A percentile compares a stretch with the other conserved stretches of the same genome.
Conservation (phyloP, 768 basidiomycete genomes). For the Psilocybe cubensis region DNA sequence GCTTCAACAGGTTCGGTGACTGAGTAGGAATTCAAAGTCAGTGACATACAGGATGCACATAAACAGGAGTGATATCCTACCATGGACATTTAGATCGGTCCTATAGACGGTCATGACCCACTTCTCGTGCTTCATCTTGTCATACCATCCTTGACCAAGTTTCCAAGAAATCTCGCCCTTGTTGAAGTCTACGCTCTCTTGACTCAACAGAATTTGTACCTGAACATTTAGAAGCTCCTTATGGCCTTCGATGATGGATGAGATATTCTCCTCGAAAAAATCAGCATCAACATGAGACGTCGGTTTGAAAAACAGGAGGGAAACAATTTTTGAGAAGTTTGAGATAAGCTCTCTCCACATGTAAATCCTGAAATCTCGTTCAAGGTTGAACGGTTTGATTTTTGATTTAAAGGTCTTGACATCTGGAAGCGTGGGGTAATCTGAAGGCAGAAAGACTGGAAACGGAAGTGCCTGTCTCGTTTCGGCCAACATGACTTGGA, state of each 20-base stretch:
- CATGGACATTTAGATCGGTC: conserved; percentile 14
- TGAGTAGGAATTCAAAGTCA: not conserved
- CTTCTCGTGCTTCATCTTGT: conserved; percentile 21
- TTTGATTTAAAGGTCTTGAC: conserved; percentile 7
- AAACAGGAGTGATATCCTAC: conserved; percentile 1
- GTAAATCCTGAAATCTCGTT: not conserved
- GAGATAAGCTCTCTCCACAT: conserved; percentile 4
- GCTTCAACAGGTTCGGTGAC: not conserved
- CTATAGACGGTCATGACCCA: conserved; percentile 23
- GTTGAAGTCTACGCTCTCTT: conserved; percentile 16
- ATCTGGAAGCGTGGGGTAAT: conserved; percentile 3
- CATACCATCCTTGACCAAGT: conserved; percentile 22
- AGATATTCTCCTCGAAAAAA: not conserved
- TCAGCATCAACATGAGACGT: not conserved
- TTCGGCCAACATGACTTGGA: conserved; percentile 16
- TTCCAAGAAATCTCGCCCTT: conserved; percentile 19
- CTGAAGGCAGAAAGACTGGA: conserved; percentile 9
- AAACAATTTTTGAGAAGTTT: conserved; percentile 7
- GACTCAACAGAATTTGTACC: conserved; percentile 20
- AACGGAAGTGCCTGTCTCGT: conserved; percentile 19
- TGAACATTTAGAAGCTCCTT: not conserved
- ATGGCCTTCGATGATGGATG: conserved; percentile 12
- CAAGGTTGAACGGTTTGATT: not conserved
- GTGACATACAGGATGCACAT: not conserved
- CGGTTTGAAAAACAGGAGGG: conserved; percentile 21